phyloP scores from a whole-genome alignment of 2,329 filamentous ascomycete genomes.

The Fusarium oxysporum region DNA sequence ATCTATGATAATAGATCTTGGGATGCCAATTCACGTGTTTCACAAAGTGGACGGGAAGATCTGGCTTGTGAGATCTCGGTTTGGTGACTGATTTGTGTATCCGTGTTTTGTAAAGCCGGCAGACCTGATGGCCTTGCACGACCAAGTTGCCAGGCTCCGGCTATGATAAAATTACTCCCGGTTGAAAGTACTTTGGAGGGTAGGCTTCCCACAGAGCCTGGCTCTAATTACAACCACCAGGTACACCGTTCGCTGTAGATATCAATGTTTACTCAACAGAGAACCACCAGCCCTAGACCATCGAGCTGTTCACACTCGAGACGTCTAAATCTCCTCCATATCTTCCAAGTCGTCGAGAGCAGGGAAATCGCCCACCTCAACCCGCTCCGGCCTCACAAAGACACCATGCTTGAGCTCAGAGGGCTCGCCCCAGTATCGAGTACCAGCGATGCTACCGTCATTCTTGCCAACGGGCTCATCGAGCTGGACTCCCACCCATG shows the following conservation, averaged over 20 bases:
- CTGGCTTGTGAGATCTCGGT: neutral
- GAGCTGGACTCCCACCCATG: slow-evolving; percentile 80
- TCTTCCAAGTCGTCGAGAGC: slow-evolving; percentile 79
- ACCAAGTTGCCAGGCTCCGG: no score
- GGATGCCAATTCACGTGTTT: neutral
- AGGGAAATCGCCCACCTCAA: slow-evolving; percentile 80
- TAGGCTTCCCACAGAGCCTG: neutral
- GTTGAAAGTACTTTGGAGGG: neutral
- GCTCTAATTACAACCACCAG: neutral
- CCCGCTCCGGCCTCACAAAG: slow-evolving; percentile 81
- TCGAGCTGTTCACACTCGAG: neutral
- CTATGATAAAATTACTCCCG: neutral
- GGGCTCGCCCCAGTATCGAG: slow-evolving; percentile 76
- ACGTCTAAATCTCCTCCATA: slow-evolving; percentile 75
- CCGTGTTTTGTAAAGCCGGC: neutral
- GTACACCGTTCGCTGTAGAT: neutral
- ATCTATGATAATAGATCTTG: neutral
- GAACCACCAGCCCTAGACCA: neutral
- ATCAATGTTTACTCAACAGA: neutral
- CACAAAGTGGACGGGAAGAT: neutral
- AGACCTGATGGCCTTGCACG: neutral
- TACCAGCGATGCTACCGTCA: slow-evolving; percentile 76
- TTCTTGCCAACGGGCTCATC: slow-evolving; percentile 88
- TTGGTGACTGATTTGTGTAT: neutral
- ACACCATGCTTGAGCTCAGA: slow-evolving; percentile 77